Percentiles rank a stretch among this genome's conserved stretches.
phyloP scores from a whole-genome alignment of 306 rosid genomes.

The Prunus mume region DNA sequence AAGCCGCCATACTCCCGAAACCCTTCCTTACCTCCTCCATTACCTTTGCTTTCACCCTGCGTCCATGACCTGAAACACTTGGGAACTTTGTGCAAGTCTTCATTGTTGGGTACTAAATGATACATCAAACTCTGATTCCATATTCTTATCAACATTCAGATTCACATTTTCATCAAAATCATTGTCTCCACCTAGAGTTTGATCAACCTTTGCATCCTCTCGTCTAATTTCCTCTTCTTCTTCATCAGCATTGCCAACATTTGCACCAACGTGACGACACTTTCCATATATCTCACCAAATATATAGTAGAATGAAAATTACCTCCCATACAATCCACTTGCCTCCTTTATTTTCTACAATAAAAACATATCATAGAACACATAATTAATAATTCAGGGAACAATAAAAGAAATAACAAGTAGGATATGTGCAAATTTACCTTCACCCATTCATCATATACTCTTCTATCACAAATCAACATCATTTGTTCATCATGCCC shows the following conservation, averaged over 20 bases:
- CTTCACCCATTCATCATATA: constrained; percentile 13
- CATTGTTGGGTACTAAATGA: constrained; percentile 12
- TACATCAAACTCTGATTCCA: constrained; percentile 9
- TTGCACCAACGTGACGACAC: background rate
- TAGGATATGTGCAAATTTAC: background rate
- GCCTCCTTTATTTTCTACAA: constrained; percentile 5
- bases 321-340: constrained; percentile 4
- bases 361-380: background rate
- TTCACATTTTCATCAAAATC: background rate
- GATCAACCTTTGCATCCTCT: background rate
- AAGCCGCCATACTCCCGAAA: background rate
- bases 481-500: constrained; percentile 15
- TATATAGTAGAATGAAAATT: constrained; percentile 6
- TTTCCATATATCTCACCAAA: constrained; percentile 14
- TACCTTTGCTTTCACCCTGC: background rate
- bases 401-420: background rate
- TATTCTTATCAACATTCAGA: background rate
- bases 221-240: constrained; percentile 2
- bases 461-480: background rate
- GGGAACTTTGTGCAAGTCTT: background rate
- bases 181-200: background rate
- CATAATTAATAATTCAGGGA: background rate
- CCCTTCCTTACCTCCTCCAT: background rate
- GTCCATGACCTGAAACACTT: constrained; percentile 5
- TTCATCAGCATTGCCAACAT: constrained; percentile 7